Evolutionary conservation across 257 asterid genomes (phyloP), one percentile per base, ranked within the genome.

Genomic region (Solanum dulcamara): DNA sequence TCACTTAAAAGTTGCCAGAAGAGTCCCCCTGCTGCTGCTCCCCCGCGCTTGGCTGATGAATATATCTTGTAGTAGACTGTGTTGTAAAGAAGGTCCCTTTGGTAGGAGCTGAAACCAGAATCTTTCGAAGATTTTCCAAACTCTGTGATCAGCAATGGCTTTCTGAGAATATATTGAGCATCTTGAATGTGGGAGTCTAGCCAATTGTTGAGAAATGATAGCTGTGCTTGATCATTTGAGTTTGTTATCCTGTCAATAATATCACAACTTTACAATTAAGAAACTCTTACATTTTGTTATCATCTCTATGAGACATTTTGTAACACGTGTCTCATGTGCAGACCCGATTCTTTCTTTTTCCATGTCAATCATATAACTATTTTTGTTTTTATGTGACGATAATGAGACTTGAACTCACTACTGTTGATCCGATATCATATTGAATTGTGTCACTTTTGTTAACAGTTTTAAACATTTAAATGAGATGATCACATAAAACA

Each of bases 21-120:
- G 46, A 96, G 92, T 79, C 96, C 98, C 67, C 99, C 99, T 0
- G 90, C 94, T 12, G 97, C 97, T 32, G 97, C 93, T 57, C 99
- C 98, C 67, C 97, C 95, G 4, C 75, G 94, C 86, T 85, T 96
- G 84, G 99, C 99, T 0, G 97, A 96, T 4, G 89, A 87, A 77
- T 94, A 93, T 82, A 94, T 91, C 90, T 88, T 93, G 90, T 72
- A 83, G 71, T 92, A 96, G 24, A 96, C 97, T 0, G 93, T 84
- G 80, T 86, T 90, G 90, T 91, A 94, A 26, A 94, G 86, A 81
- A 3, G 33, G 87, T 93, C 98, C 75, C 99, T 91, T 84, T 94
- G 81, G 84, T 85, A 66, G 70, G 90, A 81, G 87, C 86, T 92
- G 90, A 91, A 93, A 12, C 93, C 92, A 0, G 91, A 84, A 85